Conservation (phyloP, 2,329 filamentous ascomycete genomes). For the Trichophyton simii region DNA sequence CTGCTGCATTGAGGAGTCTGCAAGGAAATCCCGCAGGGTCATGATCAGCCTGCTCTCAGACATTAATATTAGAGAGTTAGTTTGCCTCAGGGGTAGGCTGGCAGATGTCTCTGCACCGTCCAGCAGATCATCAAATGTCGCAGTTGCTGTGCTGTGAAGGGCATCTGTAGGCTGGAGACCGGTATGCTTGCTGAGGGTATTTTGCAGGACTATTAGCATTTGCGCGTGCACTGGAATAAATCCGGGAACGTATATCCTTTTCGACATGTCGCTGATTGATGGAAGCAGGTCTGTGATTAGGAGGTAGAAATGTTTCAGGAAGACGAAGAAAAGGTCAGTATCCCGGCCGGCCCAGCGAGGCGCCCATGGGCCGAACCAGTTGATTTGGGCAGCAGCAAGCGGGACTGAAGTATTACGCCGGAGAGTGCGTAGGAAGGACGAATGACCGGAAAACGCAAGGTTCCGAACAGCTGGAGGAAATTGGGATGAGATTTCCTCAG, state of each 20-base stretch:
- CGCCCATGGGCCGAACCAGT: slow-evolving; percentile 76
- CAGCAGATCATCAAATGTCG: slow-evolving; percentile 56
- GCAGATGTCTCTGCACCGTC: slow-evolving; percentile 54
- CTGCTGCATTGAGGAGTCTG: slow-evolving; percentile 44
- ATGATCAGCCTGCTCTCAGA: slow-evolving; percentile 78
- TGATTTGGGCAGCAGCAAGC: slow-evolving; percentile 56
- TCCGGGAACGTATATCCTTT: slow-evolving; percentile 57
- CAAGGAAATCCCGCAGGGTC: slow-evolving; percentile 67
- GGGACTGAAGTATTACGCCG: slow-evolving; percentile 55
- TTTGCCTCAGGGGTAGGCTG: slow-evolving; percentile 49
- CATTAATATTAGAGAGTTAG: slow-evolving; percentile 66
- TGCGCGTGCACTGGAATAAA: slow-evolving; percentile 73
- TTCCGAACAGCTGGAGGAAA: slow-evolving; percentile 57
- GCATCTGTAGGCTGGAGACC: slow-evolving; percentile 35
- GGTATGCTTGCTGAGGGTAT: slow-evolving; percentile 65
- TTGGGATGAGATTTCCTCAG: slow-evolving; percentile 52
- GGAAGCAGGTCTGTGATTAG: slow-evolving; percentile 63
- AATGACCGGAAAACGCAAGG: slow-evolving; percentile 52
- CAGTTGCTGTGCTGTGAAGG: slow-evolving; percentile 37
- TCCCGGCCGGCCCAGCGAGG: slow-evolving; percentile 77
- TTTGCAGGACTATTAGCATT: slow-evolving; percentile 64
- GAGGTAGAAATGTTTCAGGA: slow-evolving; percentile 76
- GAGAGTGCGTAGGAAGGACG: slow-evolving; percentile 47
- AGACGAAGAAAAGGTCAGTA: slow-evolving; percentile 83
- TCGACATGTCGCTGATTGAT: slow-evolving; percentile 38